Evolutionary conservation across 2,329 filamentous ascomycete genomes (phyloP).

Genomic region (Clarireedia hainanense): DNA sequence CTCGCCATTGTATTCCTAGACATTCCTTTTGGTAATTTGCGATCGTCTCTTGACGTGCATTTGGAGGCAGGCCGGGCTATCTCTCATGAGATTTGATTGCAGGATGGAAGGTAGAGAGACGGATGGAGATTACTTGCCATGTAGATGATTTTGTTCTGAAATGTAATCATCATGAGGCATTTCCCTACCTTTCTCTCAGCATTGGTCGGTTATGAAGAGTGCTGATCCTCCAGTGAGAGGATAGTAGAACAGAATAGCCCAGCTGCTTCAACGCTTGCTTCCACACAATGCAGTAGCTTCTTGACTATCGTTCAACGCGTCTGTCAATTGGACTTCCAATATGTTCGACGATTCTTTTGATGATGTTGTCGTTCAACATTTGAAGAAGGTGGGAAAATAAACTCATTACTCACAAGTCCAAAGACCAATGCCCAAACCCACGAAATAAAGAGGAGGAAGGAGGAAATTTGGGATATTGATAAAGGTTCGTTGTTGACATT

Average conservation of each 20-base stretch:
- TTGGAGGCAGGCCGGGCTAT: slow-evolving; percentile 68
- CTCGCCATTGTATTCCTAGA: slow-evolving; percentile 57
- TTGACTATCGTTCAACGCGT: too few species aligned
- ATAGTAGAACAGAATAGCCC: neutral
- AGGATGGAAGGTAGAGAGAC: neutral
- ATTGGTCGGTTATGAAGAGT: neutral
- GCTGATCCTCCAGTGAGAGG: neutral
- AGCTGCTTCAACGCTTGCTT: neutral
- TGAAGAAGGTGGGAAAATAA: neutral
- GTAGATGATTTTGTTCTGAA: slow-evolving; percentile 10
- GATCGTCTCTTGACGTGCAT: slow-evolving; percentile 59
- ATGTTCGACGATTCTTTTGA: neutral
- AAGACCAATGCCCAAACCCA: slow-evolving; percentile 54
- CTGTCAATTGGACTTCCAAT: neutral
- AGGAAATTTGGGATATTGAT: slow-evolving; percentile 18
- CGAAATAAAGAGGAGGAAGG: slow-evolving; percentile 53
- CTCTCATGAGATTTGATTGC: slow-evolving; percentile 38
- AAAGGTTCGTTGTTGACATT: slow-evolving; percentile 13
- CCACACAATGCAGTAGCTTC: neutral
- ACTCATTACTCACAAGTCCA: slow-evolving; percentile 38
- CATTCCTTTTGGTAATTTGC: slow-evolving; percentile 53
- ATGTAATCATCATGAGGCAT: slow-evolving; percentile 37
- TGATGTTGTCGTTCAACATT: neutral
- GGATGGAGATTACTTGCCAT: slow-evolving; percentile 1
- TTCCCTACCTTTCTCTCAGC: slow-evolving; percentile 34